phyloP scores from a whole-genome alignment of 2,329 filamentous ascomycete species.

The Hirsutella rhossiliensis region DNA sequence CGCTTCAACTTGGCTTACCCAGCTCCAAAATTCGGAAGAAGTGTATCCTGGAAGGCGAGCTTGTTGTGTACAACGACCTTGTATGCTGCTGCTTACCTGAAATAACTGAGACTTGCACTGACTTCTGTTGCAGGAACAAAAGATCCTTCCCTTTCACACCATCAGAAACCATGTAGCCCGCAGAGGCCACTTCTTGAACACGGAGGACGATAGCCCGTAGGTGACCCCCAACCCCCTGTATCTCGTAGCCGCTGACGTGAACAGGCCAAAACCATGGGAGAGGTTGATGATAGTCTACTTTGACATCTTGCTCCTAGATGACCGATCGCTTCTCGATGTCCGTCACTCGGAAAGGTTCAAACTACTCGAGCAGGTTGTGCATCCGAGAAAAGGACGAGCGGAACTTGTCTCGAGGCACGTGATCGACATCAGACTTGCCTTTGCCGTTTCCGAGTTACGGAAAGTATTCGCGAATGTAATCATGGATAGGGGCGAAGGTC shows the following conservation, averaged over 20 bases:
- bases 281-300: conserved; percentile 53
- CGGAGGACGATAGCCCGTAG: conserved; percentile 55
- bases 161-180: conserved; percentile 70
- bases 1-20: conserved; percentile 47
- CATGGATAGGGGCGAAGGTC: conserved; percentile 56
- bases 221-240: conserved; percentile 10
- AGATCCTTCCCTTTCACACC: conserved; percentile 66
- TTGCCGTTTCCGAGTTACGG: conserved; percentile 42
- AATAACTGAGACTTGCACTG: conserved; percentile 1
- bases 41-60: conserved; percentile 75
- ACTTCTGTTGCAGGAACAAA: conserved; percentile 29
- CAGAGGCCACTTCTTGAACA: conserved; percentile 58
- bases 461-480: conserved; percentile 58
- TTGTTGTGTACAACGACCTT: conserved; percentile 64
- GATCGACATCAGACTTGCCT: conserved; percentile 49
- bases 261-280: conserved; percentile 35
- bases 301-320: conserved; percentile 42
- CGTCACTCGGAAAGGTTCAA: conserved; percentile 48
- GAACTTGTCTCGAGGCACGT: conserved; percentile 54
- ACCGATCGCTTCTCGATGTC: conserved; percentile 34
- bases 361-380: conserved; percentile 43
- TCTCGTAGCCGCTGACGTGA: conserved; percentile 7
- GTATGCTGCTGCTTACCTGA: conserved; percentile 17
- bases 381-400: conserved; percentile 45
- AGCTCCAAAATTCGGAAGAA: conserved; percentile 47